Conservation (phyloP, 2,329 filamentous ascomycete species). For the Sporothrix inflata region DNA sequence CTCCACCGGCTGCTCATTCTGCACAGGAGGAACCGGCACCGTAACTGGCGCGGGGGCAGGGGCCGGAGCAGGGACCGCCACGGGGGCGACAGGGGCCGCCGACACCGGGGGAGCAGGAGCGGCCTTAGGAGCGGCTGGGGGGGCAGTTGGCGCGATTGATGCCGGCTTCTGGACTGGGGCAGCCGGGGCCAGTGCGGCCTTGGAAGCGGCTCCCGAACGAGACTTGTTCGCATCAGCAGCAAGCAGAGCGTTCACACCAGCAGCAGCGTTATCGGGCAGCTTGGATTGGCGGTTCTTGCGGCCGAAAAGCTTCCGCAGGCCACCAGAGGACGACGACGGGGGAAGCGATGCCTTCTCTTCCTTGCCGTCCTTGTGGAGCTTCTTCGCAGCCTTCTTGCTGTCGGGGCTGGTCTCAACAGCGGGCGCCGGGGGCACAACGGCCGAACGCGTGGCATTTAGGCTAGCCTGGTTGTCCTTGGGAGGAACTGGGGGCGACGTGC, state of each 20-base stretch:
- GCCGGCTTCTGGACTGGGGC: conserved; percentile 21
- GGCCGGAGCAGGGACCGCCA: conserved; percentile 33
- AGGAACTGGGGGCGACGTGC: conserved; percentile 42
- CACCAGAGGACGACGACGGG: conserved; percentile 41
- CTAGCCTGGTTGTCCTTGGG: conserved; percentile 44
- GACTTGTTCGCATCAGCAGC: conserved; percentile 40
- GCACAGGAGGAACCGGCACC: conserved; percentile 28
- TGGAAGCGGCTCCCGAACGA: not conserved
- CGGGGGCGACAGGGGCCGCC: conserved; percentile 34
- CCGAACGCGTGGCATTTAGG: conserved; percentile 44
- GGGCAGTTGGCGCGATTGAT: conserved; percentile 20
- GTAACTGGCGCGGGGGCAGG: conserved; percentile 32
- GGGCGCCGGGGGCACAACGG: conserved; percentile 47
- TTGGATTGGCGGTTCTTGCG: conserved; percentile 65
- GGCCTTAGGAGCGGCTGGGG: not conserved
- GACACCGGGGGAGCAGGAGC: conserved; percentile 32
- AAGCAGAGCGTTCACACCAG: conserved; percentile 57
- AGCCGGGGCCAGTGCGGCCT: not conserved
- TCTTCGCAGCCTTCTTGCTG: conserved; percentile 53
- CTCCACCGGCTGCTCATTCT: conserved; percentile 34
- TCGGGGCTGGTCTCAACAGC: conserved; percentile 47
- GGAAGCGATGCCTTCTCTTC: conserved; percentile 36
- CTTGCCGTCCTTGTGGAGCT: conserved; percentile 58
- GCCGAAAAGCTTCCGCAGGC: conserved; percentile 68
- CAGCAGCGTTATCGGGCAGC: conserved; percentile 56